Evolutionary conservation across 257 asterid genomes (phyloP), one percentile per base, ranked within the genome.

Genomic region (Fraxinus quadrangulata): DNA sequence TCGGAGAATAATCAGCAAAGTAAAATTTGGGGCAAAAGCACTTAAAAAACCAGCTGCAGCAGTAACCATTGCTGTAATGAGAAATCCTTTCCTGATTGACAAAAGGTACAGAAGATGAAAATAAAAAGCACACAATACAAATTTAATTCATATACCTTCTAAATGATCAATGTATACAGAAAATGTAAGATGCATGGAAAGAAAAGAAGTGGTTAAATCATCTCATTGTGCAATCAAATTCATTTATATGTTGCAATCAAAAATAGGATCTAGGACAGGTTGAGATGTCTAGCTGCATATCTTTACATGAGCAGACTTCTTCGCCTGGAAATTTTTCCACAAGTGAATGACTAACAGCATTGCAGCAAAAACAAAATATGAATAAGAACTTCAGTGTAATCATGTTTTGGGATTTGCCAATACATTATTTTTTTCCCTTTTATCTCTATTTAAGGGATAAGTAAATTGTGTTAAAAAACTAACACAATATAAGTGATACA

Each of bases 31-130:
- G 73, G 97, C 85, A 80, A 92, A 80, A 56, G 95, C 86, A 83
- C 97, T 90, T 45, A 87, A 81, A 49, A 92, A 77, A 54, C 94
- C 96, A 78, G 94, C 89, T 24, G 73, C 77, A 13, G 89, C 81
- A 26, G 93, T 89, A 36, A 85, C 80, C 71, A 45, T 73, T 51
- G 88, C 86, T 72, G 87, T 76, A 70, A 90, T 77, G 39, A 90
- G 87, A 80, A 89, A 88, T 23, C 96, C 94, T 78, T 84, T 92
- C 93, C 97, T 92, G 85, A 45, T 70, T 72, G 77, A 30, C 34
- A 33, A 45, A 76, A 78, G 34, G 66, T 66, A 31, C 2, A 80
- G 26, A 77, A 71, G 34, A 72, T 37, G 34, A 54, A 70, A 79
- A 26, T 47, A 23, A 74, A 23, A 66, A 84, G 70, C 34, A 75